Evolutionary conservation across 2,329 filamentous ascomycete species (phyloP).

Genomic region (Beauveria rudraprayagi): DNA sequence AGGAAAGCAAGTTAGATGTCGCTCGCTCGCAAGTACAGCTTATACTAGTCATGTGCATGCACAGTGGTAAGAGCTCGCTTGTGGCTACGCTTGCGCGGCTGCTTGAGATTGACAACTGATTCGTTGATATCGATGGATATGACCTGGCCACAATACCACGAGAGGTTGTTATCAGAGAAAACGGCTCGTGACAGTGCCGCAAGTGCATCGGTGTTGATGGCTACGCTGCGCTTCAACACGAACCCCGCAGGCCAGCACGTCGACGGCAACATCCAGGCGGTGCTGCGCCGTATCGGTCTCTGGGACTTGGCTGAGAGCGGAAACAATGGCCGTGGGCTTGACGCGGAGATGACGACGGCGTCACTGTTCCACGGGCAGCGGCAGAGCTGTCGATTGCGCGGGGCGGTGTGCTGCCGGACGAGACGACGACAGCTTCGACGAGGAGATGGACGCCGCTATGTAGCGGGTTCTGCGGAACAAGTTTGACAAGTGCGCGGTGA

Average conservation of each 20-base stretch:
- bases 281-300: constrained; percentile 37
- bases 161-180: constrained; percentile 16
- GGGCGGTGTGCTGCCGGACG: constrained; percentile 30
- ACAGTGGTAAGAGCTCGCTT: constrained; percentile 28
- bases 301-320: constrained; percentile 30
- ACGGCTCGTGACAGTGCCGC: constrained; percentile 36
- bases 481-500: constrained; percentile 1
- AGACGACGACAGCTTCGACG: constrained; percentile 8
- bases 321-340: constrained; percentile 26
- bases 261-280: constrained; percentile 34
- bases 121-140: constrained; percentile 36
- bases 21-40: no score
- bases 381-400: constrained; percentile 34
- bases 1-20: constrained; percentile 21
- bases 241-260: constrained; percentile 31
- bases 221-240: constrained; percentile 40
- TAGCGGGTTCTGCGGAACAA: neutral
- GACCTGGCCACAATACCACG: constrained; percentile 23
- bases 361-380: constrained; percentile 34
- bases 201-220: constrained; percentile 42
- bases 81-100: constrained; percentile 39
- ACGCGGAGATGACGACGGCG: constrained; percentile 23
- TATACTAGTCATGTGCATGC: neutral
- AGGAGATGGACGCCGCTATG: neutral
- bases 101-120: constrained; percentile 33